Conservation (phyloP, 1,284 basidiomycete genomes). For the Hemileia vastatrix region DNA sequence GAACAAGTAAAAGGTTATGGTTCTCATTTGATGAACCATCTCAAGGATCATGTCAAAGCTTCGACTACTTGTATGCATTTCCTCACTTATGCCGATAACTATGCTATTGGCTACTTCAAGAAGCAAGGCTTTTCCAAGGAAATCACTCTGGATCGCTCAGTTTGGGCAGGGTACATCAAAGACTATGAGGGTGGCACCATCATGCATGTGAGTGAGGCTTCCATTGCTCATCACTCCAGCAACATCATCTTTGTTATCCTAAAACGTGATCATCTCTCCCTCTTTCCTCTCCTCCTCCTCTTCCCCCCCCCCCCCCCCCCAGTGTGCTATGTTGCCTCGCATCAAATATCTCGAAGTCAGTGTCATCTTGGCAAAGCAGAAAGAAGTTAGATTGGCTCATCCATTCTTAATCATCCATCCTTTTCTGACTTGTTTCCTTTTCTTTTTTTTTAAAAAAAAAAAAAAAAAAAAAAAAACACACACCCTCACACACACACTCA, state of each 20-base stretch:
- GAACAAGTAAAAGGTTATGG: conserved; percentile 99
- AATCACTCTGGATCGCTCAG: conserved; percentile 74
- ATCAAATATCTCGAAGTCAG: conserved; percentile 80
- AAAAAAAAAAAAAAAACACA: too few species aligned
- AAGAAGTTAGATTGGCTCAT: conserved; percentile 51
- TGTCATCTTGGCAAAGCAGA: conserved; percentile 68
- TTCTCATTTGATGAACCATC: conserved; percentile 96
- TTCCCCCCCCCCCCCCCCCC: neutral
- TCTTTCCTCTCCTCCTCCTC: neutral
- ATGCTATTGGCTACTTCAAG: conserved; percentile 97
- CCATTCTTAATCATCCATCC: neutral
- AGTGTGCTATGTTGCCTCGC: conserved; percentile 81
- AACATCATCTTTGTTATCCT: neutral
- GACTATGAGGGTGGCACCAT: conserved; percentile 99
- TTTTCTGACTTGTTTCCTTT: conserved; percentile 3
- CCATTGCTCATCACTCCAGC: neutral
- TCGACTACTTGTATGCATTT: conserved; percentile 82
- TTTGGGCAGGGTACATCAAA: conserved; percentile 99
- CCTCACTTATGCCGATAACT: conserved; percentile 97
- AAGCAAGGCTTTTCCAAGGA: conserved; percentile 99
- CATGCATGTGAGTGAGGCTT: conserved; percentile 59
- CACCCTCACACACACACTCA: conserved; percentile 28
- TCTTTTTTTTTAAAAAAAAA: too few species aligned
- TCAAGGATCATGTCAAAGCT: conserved; percentile 81
- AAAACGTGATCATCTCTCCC: neutral